A percentile compares a stretch with the other conserved stretches of the same genome.
These are phyloP conservation scores for Zanthoxylum bungeanum DNA, from an alignment of 345 rosid genomes.

Conservation along the genomic window DNA sequence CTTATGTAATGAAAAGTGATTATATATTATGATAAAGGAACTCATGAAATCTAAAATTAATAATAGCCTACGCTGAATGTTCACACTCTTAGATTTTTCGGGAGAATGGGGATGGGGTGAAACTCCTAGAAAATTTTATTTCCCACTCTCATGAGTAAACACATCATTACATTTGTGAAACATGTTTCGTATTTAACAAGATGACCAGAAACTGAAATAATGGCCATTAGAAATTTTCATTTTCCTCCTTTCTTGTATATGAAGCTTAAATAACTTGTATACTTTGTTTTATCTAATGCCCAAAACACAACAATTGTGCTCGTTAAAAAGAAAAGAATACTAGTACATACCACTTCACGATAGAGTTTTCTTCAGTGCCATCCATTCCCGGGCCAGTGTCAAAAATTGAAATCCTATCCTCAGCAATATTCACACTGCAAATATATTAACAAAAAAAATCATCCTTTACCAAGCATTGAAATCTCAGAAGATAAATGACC, in stretches of 20 bases:
- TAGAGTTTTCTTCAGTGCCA: conserved; percentile 47
- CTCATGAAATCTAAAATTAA: not conserved
- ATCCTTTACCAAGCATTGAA: not conserved
- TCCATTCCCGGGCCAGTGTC: conserved; percentile 90
- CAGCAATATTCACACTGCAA: conserved; percentile 51
- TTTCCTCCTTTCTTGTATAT: not conserved
- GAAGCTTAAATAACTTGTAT: not conserved
- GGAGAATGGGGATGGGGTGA: not conserved
- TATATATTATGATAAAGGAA: not conserved
- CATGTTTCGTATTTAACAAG: not conserved
- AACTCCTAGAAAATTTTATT: not conserved
- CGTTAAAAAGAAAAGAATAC: not conserved
- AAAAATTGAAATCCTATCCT: conserved; percentile 52
- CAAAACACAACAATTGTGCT: not conserved
- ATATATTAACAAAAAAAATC: not conserved
- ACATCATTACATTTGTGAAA: not conserved
- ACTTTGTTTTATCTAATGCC: not conserved
- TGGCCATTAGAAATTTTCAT: not conserved
- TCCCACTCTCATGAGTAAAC: not conserved
- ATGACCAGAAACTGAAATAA: not conserved
- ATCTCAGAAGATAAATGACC: not conserved
- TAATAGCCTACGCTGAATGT: not conserved
- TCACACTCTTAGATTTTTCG: not conserved
- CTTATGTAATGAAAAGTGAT: not conserved
- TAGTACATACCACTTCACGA: conserved; percentile 55